These are phyloP conservation scores for Claviceps sorghi DNA, from an alignment of 2,329 filamentous ascomycete species.

Conservation along the genomic window DNA sequence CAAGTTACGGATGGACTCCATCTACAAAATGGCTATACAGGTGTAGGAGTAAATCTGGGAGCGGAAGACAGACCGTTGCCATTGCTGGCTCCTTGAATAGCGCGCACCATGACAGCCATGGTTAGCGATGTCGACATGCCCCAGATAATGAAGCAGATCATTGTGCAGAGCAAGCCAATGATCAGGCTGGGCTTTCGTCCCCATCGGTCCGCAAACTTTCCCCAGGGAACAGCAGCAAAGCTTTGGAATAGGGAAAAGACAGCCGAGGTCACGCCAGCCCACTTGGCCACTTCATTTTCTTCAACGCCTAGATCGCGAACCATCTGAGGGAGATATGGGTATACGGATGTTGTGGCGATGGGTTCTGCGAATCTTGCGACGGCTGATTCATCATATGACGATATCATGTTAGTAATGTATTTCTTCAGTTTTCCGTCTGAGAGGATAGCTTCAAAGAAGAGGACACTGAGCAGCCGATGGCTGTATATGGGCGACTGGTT, in stretches of 20 bases:
- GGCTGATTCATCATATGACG: constrained; percentile 29
- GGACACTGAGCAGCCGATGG: background rate
- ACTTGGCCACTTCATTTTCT: constrained; percentile 59
- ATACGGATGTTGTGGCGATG: constrained; percentile 55
- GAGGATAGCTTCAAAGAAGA: background rate
- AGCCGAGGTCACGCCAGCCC: constrained; percentile 62
- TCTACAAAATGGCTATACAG: background rate
- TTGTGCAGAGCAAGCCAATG: constrained; percentile 57
- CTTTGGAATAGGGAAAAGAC: constrained; percentile 61
- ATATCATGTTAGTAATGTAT: background rate
- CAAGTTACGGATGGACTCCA: too few relatives aligned
- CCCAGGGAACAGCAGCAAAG: constrained; percentile 59
- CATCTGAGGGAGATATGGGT: constrained; percentile 65
- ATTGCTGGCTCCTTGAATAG: constrained; percentile 69
- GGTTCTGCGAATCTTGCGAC: constrained; percentile 69
- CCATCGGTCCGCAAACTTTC: constrained; percentile 58
- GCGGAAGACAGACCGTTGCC: constrained; percentile 50
- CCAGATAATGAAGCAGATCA: constrained; percentile 68
- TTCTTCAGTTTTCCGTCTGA: background rate
- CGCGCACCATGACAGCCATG: constrained; percentile 67
- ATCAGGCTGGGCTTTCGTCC: constrained; percentile 77
- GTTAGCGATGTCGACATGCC: constrained; percentile 65
- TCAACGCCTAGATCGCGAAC: constrained; percentile 62
- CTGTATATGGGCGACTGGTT: background rate
- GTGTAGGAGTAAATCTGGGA: background rate